Evolutionary conservation across 768 basidiomycete species (phyloP).

Genomic region (Phaffia tasmanica): DNA sequence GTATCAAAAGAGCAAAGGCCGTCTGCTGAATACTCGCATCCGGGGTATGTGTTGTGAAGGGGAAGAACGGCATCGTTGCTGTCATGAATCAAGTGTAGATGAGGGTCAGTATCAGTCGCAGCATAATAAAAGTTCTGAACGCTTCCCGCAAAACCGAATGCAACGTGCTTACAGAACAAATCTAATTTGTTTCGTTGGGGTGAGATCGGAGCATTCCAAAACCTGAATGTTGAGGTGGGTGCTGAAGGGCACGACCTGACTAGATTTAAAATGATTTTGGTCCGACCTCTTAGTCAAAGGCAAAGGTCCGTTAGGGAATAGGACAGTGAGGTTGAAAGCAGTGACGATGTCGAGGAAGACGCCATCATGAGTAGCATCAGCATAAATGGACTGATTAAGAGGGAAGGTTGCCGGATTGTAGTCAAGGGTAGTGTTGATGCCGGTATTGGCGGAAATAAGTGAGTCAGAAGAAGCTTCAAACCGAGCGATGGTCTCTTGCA

Average conservation of each 20-base stretch:
- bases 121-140: too few species aligned
- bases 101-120: too few species aligned
- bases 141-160: too few species aligned
- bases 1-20: conserved; percentile 39
- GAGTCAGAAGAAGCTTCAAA: conserved; percentile 52
- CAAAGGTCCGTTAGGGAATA: conserved; percentile 62
- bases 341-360: conserved; percentile 51
- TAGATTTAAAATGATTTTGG: conserved; percentile 36
- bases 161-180: conserved; percentile 43
- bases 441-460: conserved; percentile 57
- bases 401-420: conserved; percentile 41
- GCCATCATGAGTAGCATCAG: conserved; percentile 49
- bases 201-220: conserved; percentile 29
- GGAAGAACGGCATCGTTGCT: conserved; percentile 41
- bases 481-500: conserved; percentile 72
- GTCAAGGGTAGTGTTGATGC: conserved; percentile 72
- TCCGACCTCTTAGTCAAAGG: conserved; percentile 59
- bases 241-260: conserved; percentile 40
- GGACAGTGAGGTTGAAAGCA: conserved; percentile 66
- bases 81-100: conserved; percentile 29
- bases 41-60: conserved; percentile 32
- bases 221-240: conserved; percentile 57
- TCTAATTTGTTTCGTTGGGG: conserved; percentile 32
- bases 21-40: conserved; percentile 32
- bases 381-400: conserved; percentile 48